phyloP scores from a whole-genome alignment of 768 basidiomycete species.

The Exsudoporus frostii region DNA sequence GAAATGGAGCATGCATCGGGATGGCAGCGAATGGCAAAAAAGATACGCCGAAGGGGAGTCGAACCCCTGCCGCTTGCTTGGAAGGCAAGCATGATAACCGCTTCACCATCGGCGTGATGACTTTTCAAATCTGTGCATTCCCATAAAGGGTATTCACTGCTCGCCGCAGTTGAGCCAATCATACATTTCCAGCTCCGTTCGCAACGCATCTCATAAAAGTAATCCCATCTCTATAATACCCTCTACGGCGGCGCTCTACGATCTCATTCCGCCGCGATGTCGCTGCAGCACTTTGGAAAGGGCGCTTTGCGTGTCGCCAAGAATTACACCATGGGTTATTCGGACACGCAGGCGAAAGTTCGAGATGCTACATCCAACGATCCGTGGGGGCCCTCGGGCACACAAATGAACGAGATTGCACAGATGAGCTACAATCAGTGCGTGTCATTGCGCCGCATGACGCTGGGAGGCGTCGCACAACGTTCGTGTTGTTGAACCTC shows the following conservation, averaged over 20 bases:
- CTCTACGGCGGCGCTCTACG: not conserved
- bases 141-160: not conserved
- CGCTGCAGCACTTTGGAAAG: constrained; percentile 80
- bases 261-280: constrained; percentile 30
- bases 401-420: constrained; percentile 99
- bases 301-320: constrained; percentile 85
- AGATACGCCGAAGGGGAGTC: constrained; percentile 61
- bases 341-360: constrained; percentile 92
- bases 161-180: constrained; percentile 9
- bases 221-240: constrained; percentile 15
- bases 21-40: too few relatives aligned
- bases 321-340: constrained; percentile 95
- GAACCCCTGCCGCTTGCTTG: constrained; percentile 76
- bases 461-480: not conserved
- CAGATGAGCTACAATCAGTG: constrained; percentile 97
- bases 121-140: not conserved
- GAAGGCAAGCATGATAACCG: constrained; percentile 94
- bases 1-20: too few relatives aligned
- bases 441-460: constrained; percentile 23
- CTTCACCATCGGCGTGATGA: constrained; percentile 69
- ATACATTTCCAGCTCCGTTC: constrained; percentile 13
- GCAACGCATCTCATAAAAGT: constrained; percentile 15
- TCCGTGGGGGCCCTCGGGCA: constrained; percentile 95
- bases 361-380: constrained; percentile 97
- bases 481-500: not conserved